A percentile compares a stretch with the other conserved stretches of the same genome.
Evolutionary conservation across 345 rosid species (phyloP).

Genomic region (Nephelium lappaceum): DNA sequence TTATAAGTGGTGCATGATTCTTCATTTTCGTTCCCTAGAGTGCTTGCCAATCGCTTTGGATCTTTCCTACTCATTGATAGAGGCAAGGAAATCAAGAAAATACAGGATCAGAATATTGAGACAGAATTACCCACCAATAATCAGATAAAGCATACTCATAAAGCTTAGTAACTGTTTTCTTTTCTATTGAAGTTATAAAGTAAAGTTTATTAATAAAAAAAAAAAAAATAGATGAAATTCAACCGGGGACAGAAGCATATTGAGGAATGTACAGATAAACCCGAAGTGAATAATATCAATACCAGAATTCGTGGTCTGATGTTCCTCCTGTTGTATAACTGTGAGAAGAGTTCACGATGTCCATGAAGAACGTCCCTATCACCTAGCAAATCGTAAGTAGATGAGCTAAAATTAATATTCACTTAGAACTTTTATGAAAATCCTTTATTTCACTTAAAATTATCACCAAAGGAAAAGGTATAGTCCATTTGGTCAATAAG

Average conservation of each 20-base stretch:
- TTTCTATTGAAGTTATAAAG: neutral
- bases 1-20: constrained; percentile 96
- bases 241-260: constrained; percentile 7
- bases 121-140: neutral
- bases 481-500: neutral
- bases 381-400: constrained; percentile 48
- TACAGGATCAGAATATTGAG: neutral
- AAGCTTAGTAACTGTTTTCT: neutral
- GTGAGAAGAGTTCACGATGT: constrained; percentile 79
- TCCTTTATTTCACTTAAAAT: neutral
- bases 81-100: constrained; percentile 9
- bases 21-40: constrained; percentile 67
- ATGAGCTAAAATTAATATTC: constrained; percentile 6
- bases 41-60: constrained; percentile 75
- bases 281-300: constrained; percentile 23
- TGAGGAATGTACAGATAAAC: neutral
- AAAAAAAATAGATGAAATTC: neutral
- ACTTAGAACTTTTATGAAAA: neutral
- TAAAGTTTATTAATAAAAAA: neutral
- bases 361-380: constrained; percentile 78
- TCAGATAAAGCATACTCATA: neutral
- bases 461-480: neutral
- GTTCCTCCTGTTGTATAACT: constrained; percentile 96
- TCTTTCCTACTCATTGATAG: constrained; percentile 56
- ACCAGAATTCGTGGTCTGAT: constrained; percentile 84